Conservation (phyloP, 495 filamentous ascomycete species). For the Neurospora sp. region DNA sequence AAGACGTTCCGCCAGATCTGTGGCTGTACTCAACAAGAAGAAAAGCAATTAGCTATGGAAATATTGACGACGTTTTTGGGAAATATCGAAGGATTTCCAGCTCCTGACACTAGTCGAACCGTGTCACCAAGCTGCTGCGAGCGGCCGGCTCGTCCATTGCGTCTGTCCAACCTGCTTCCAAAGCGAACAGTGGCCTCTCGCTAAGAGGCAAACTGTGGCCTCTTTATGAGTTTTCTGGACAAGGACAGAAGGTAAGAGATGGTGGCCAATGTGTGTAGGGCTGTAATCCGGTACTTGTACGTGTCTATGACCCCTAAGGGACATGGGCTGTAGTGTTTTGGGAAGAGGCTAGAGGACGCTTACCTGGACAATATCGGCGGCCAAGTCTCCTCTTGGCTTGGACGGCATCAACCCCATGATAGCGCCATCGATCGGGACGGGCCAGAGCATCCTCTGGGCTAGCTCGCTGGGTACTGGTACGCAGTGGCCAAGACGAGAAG, state of each 20-base stretch:
- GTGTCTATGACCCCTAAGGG: background rate
- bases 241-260: background rate
- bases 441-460: background rate
- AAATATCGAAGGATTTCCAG: background rate
- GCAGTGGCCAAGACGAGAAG: slow-evolving; percentile 16
- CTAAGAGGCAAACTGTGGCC: background rate
- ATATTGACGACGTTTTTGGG: background rate
- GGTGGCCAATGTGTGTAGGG: background rate
- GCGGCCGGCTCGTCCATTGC: background rate
- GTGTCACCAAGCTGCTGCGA: background rate
- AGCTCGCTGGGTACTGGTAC: background rate
- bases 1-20: slow-evolving; percentile 12
- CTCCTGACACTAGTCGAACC: background rate
- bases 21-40: background rate
- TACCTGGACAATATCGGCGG: background rate
- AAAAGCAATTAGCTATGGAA: background rate
- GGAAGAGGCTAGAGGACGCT: background rate
- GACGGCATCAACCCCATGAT: background rate
- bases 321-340: background rate
- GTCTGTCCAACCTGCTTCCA: background rate
- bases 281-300: background rate
- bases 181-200: background rate
- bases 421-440: background rate
- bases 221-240: background rate
- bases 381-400: background rate